Percentiles rank a stretch among this genome's conserved stretches.
phyloP scores from a whole-genome alignment of 306 rosid genomes.

The Dalbergia cultrata region DNA sequence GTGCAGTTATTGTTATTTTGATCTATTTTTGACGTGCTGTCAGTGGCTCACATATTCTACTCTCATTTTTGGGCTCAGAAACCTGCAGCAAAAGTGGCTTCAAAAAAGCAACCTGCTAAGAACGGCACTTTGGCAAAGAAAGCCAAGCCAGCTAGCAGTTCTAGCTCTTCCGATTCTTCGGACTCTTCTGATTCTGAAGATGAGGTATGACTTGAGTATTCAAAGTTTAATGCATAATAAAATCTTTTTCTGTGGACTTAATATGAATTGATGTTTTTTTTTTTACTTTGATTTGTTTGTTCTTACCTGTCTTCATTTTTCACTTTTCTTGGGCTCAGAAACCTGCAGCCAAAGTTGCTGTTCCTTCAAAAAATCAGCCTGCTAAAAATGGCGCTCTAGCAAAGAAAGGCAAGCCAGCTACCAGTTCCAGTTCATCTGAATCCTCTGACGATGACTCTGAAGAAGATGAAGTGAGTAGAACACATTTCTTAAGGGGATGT shows the following conservation, averaged over 20 bases:
- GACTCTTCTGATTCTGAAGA: constrained; percentile 38
- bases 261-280: background rate
- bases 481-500: background rate
- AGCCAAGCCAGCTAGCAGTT: constrained; percentile 34
- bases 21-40: background rate
- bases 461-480: constrained; percentile 57
- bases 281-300: background rate
- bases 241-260: background rate
- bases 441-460: constrained; percentile 53
- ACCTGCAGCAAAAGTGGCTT: constrained; percentile 50
- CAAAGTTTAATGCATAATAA: background rate
- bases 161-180: constrained; percentile 24
- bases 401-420: constrained; percentile 44
- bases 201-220: constrained; percentile 44
- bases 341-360: constrained; percentile 52
- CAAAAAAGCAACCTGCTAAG: constrained; percentile 50
- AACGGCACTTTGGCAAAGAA: constrained; percentile 55
- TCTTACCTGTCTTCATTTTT: background rate
- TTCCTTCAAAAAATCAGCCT: constrained; percentile 41
- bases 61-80: constrained; percentile 34
- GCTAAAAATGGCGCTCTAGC: constrained; percentile 35
- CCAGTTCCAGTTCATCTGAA: constrained; percentile 37
- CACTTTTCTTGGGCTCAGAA: constrained; percentile 36
- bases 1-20: background rate
- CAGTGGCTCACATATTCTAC: no score